phyloP scores from a whole-genome alignment of 495 filamentous ascomycete species.

The Xylaria longipes region DNA sequence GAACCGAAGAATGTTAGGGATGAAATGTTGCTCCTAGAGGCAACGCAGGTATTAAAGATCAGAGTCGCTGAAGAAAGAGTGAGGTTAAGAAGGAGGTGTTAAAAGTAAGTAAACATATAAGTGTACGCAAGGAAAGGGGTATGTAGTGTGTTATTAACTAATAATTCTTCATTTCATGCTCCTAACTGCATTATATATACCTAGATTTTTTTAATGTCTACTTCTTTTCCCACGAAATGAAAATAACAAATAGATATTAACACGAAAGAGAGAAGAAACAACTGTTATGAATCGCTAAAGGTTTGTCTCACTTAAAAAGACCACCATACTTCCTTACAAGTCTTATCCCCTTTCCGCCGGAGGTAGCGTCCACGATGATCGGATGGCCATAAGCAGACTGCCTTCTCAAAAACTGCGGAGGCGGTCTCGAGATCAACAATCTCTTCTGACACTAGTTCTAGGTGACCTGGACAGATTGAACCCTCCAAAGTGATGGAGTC shows the following conservation, averaged over 20 bases:
- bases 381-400: background rate
- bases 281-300: background rate
- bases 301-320: background rate
- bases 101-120: background rate
- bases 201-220: background rate
- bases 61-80: no score
- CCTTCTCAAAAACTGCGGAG: background rate
- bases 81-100: background rate
- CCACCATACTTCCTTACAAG: background rate
- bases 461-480: background rate
- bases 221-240: background rate
- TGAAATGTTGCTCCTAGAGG: no score
- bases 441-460: background rate
- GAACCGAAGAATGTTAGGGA: no score
- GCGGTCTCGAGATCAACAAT: background rate
- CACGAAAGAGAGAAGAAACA: background rate
- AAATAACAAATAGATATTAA: background rate
- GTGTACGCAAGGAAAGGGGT: background rate
- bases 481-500: no score
- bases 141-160: no score
- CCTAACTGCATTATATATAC: background rate
- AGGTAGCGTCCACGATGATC: background rate
- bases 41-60: no score
- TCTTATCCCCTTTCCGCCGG: conserved; percentile 4
- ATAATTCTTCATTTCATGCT: no score